Evolutionary conservation across 1,284 basidiomycete genomes (phyloP), one percentile per base, ranked within the genome.

Genomic region (Naganishia sp.): DNA sequence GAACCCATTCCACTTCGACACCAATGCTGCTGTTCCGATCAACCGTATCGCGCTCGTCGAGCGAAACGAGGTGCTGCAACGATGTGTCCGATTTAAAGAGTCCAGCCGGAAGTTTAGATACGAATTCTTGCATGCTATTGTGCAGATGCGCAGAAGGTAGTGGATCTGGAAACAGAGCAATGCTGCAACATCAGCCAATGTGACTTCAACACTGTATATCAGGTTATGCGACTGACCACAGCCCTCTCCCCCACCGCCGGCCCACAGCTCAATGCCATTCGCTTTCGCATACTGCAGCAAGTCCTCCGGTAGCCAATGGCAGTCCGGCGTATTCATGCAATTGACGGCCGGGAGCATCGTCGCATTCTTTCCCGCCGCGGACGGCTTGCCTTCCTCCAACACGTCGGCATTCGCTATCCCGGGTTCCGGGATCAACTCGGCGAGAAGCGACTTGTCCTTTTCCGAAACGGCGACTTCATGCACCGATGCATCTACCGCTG

Each of bases 321-420:
- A 79, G 68, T 80, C 79, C 13, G 77, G 75, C 23, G 77, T 78
- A 64, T 79, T 76, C 49, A 80, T 62, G 52, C 75, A 72, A 67
- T 80, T 79, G 55, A 76, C 72, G 5, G 55, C 67, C 17, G 72
- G 72, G 13, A 51, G 41, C 32, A 32, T 43, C 41, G 45, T 18
- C 45, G 45, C 31, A 45, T 17, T 15, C 17, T 25, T 39, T 4
- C 35, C 31, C 6, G 25, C 2, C 42, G 4, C 5, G 39, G 6
- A 7, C 10, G 39, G 21, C 13, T 1, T 2, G 11, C 6, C 41
- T 17, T 57, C 28, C 6, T 3, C 3, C 11, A 21, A 23, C 18
- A 41, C 2, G 11, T 18, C 42, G 25, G 31, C 50, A 28, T 17
- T 7, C 39, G 53, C 2, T 6, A 39, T 39, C 7, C 4, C 35